Evolutionary conservation across 1,284 basidiomycete species (phyloP), one percentile per base, ranked within the genome.

Genomic region (Anthracocystis setariae): DNA sequence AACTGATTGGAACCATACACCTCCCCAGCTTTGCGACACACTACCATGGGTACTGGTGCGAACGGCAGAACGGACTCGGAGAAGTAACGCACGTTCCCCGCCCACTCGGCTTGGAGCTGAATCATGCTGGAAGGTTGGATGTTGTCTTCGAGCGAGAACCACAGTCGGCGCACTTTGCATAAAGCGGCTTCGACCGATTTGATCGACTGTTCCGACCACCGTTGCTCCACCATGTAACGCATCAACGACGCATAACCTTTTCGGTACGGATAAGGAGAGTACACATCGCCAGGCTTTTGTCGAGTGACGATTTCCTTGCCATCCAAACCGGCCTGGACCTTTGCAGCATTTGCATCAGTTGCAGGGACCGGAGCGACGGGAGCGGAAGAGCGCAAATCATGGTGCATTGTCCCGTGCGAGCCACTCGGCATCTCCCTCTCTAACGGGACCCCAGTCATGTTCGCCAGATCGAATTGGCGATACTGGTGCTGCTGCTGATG

Each of bases 71-170:
- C 69, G 24, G 64, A 67, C 24, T 73, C 69, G 38, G 55, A 54
- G 39, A 46, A 73, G 35, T 73, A 73, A 12, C 64, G 59, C 10
- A 73, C 64, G 35, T 73, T 73, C 2, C 69, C 69, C 15, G 69
- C 69, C 69, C 69, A 73, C n/a, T 73, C 69, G 3, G 69, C 69
- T 39, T 73, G 69, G 35, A 73, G 39, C 51, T 68, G 69, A 40
- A 73, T 68, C 64, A 73, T 46, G 53, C 60, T 63, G 38, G 64
- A 73, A 2, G 69, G 69, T 43, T 73, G 69, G 43, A 73, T 63
- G 55, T 73, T 73, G 53, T 73, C 69, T 23, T 73, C 69, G 33
- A 73, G 46, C 38, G 69, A 63, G 56, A 67, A 73, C 69, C 69
- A 73, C 10, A 73, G 56, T n/a, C 56, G 51, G n/a, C 69, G 57